Percentiles rank a stretch among this genome's conserved stretches.
These are phyloP conservation scores for Eimeria brunetti DNA, from an alignment of 169 alveolate species.

Conservation along the genomic window DNA sequence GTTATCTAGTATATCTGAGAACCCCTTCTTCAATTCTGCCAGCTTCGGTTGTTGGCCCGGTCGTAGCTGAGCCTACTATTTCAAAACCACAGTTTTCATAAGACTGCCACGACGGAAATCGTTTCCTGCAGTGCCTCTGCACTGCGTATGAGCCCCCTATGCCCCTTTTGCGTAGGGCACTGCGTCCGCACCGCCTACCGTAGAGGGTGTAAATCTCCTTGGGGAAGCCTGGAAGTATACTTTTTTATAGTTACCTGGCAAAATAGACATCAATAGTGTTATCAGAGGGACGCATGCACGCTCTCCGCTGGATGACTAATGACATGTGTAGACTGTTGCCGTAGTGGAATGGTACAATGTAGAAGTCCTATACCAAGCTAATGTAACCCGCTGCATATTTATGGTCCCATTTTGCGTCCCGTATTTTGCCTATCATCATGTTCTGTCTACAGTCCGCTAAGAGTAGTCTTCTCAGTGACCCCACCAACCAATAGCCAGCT, in stretches of 20 bases:
- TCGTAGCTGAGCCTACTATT: too few species aligned
- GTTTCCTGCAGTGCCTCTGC: background rate
- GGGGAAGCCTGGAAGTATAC: background rate
- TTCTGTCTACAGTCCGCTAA: too few species aligned
- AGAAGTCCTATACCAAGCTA: background rate
- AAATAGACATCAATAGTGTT: background rate
- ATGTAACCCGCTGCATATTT: background rate
- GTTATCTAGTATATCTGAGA: background rate
- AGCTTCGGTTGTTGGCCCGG: background rate
- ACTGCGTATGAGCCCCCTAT: background rate
- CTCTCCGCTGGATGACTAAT: background rate
- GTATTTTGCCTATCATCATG: too few species aligned
- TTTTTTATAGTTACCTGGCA: background rate
- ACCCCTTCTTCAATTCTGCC: background rate
- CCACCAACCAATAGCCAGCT: background rate
- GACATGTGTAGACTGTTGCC: background rate
- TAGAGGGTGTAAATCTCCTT: background rate
- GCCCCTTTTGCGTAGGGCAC: background rate
- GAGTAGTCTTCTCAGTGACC: too few species aligned
- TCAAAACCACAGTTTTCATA: background rate
- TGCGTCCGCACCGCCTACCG: background rate
- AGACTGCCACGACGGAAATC: background rate
- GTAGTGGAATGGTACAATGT: background rate
- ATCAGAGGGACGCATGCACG: background rate
- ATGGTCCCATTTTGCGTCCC: background rate